phyloP scores from a whole-genome alignment of 805 yeast species.

The Ogataea nakhonphanomensis region DNA sequence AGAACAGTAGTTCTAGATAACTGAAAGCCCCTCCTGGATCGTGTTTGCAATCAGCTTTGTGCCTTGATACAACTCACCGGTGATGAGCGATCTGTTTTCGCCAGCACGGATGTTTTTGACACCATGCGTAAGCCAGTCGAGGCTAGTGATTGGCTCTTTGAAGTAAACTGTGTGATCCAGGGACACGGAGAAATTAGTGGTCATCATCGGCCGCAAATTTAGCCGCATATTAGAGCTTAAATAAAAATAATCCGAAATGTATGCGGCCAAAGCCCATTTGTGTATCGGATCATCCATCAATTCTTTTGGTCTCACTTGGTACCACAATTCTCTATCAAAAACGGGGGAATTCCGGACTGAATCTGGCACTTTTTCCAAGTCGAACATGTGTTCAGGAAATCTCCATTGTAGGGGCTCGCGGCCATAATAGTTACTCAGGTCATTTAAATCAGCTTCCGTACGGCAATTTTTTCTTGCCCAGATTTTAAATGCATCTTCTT shows the following conservation, averaged over 20 bases:
- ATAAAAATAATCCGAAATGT: slow-evolving; percentile 55
- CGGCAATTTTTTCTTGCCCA: slow-evolving; percentile 27
- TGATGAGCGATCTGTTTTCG: slow-evolving; percentile 51
- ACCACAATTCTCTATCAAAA: slow-evolving; percentile 29
- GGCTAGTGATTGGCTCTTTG: slow-evolving; percentile 46
- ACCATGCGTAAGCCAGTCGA: slow-evolving; percentile 46
- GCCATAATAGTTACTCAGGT: slow-evolving; percentile 26
- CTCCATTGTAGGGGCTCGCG: slow-evolving; percentile 35
- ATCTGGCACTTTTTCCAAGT: slow-evolving; percentile 21
- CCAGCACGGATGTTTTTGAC: slow-evolving; percentile 47
- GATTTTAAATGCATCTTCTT: slow-evolving; percentile 25
- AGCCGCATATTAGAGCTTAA: slow-evolving; percentile 51
- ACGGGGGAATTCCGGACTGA: slow-evolving; percentile 17
- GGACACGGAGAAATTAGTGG: slow-evolving; percentile 52
- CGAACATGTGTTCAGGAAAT: slow-evolving; percentile 33
- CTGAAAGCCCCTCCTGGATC: slow-evolving; percentile 62
- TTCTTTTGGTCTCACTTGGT: slow-evolving; percentile 32
- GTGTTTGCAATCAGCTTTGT: slow-evolving; percentile 56
- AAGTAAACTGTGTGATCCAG: slow-evolving; percentile 67
- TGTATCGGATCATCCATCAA: slow-evolving; percentile 30
- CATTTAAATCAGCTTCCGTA: slow-evolving; percentile 21
- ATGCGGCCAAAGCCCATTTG: slow-evolving; percentile 56
- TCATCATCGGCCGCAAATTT: slow-evolving; percentile 43
- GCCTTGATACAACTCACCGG: slow-evolving; percentile 52
- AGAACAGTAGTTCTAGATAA: slow-evolving; percentile 17